Base-by-base conservation (phyloP, 179 eudicot species). In the Dionaea muscipula region DNA sequence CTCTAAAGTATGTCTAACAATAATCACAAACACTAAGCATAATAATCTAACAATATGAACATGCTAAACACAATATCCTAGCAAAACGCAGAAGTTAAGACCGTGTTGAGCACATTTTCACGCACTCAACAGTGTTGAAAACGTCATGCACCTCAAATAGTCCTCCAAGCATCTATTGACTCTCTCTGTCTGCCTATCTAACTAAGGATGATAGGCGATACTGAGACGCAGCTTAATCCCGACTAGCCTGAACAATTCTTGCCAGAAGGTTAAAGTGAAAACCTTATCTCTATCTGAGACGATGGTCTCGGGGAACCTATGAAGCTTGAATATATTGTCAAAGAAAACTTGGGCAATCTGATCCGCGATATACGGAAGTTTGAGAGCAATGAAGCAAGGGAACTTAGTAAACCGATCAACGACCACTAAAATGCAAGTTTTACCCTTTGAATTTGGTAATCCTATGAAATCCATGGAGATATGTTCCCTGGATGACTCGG, bases 391-490 rank as follows among this genome's bases (percentile, higher is more conserved):
- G 24, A 51, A 51, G 20, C 24, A 33, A 51, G 38, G 35, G 16
- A 11, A 51, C 37, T 51, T 51, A 25, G 55, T 25, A 24, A 26
- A 21, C 7, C 23, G 23, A 9, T 51, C 37, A 1, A 51, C 24
- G 6, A 51, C 33, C 23, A 51, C 17, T 11, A 51, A 18, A 16
- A 51, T 26, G 6, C 2, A 1, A 0, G 4, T 15, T 6, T 24
- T 14, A 2, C 33, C 36, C 11, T 14, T 7, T 19, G 25, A 47
- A 22, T 40, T 15, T 13, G 50, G 54, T 2, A 50, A 9, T 8
- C 38, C 22, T 20, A 51, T 51, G 55, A 51, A 51, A 26, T 51
- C 33, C 55, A 26, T 51, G 12, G 19, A 9, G 18, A 51, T 18
- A 14, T 25, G 8, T 14, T 13, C 3, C 20, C 55, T 14, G 2